Base-by-base conservation (phyloP, 257 asterid genomes). In the Voacanga thouarsii region DNA sequence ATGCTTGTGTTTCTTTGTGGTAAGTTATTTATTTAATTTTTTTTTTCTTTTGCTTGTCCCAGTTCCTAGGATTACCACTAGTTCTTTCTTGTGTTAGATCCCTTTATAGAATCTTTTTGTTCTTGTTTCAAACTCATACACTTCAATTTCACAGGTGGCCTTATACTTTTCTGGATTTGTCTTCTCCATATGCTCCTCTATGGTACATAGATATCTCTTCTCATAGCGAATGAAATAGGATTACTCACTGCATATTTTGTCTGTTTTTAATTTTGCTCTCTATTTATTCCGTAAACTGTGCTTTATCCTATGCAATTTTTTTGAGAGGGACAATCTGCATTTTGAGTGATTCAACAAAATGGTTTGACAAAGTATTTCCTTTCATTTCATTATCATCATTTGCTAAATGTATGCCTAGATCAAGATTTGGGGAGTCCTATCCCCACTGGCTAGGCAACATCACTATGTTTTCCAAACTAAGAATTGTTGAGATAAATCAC, bases 1-100 rank as follows among this genome's bases (percentile, higher is more conserved):
- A 94, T 83, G 92, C 89, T 75, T 91, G 85, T 83, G 83, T 88
- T 63, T 83, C 90, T 19, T 57, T 84, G 30, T 77, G 94, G 99
- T 94, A 81, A 60, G 66, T 63, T 55, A n/a, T n/a, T n/a, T n/a
- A n/a, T n/a, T n/a, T n/a, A 61, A 26, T 51, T 51, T 67, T 51
- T 51, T 18, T 19, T 51, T 51, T 67, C 45, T 51, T 18, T 19
- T 30, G 5, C 21, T 30, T 33, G 33, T 16, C 18, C 64, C 15
- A 18, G 5, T 30, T 39, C 43, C 45, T 7, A 1, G 6, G 28
- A 21, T 70, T 57, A 15, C 59, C 57, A 59, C 12, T 33, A 21
- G 24, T 6, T 23, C 18, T 45, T 47, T 5, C 30, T 39, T 56
- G 4, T 19, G 33, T 55, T 30, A 33, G 51, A 51, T 50, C 37